phyloP scores from a whole-genome alignment of 495 filamentous ascomycete species.

The Cairneyella variabilis region DNA sequence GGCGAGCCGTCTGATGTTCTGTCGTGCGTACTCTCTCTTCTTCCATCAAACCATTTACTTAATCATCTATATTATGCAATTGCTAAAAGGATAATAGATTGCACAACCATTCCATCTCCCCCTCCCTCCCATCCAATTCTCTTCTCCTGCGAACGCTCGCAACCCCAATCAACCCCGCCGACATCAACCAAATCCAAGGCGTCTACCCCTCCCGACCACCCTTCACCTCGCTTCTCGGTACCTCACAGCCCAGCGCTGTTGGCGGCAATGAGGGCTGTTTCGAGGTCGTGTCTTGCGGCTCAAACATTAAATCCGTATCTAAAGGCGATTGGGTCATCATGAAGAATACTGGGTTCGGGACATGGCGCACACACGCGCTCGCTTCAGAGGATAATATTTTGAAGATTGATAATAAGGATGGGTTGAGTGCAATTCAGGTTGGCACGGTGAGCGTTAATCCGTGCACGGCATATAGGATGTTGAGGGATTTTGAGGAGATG shows the following conservation, averaged over 20 bases:
- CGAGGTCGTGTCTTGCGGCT: slow-evolving; percentile 69
- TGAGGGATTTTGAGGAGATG: slow-evolving; percentile 72
- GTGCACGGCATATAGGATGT: slow-evolving; percentile 87
- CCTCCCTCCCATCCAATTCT: slow-evolving; percentile 70
- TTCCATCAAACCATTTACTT: too few relatives aligned
- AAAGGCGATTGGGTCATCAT: slow-evolving; percentile 94
- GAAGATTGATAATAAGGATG: slow-evolving; percentile 60
- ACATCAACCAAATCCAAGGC: slow-evolving; percentile 92
- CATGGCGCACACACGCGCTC: slow-evolving; percentile 88
- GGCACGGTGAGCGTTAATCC: slow-evolving; percentile 90
- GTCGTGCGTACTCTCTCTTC: slow-evolving; percentile 42
- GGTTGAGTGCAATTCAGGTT: slow-evolving; percentile 68
- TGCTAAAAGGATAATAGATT: slow-evolving; percentile 42
- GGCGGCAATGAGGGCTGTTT: slow-evolving; percentile 91
- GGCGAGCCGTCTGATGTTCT: slow-evolving; percentile 84
- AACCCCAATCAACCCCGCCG: slow-evolving; percentile 91
- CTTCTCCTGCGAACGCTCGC: slow-evolving; percentile 66
- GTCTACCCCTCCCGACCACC: slow-evolving; percentile 85
- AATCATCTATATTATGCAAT: background rate
- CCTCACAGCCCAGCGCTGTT: slow-evolving; percentile 65
- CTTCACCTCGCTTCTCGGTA: slow-evolving; percentile 71
- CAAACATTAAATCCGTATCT: slow-evolving; percentile 41
- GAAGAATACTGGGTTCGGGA: slow-evolving; percentile 73
- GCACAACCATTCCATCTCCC: slow-evolving; percentile 78
- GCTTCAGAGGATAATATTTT: slow-evolving; percentile 60